Base-by-base conservation (phyloP, 177 flowering plant genomes). In the Telopea speciosissima region DNA sequence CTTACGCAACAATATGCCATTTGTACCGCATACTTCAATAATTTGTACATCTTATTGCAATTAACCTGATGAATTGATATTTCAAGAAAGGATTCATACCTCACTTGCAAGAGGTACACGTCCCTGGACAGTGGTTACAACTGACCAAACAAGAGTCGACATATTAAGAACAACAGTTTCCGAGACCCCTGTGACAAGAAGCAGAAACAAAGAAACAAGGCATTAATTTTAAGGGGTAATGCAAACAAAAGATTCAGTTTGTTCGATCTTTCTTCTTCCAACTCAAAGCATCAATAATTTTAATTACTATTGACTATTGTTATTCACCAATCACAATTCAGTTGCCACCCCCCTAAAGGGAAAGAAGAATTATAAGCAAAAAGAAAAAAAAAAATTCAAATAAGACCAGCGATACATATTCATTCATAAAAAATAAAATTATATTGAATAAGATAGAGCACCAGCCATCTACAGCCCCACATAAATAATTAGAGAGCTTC, bases 81-180 rank as follows among this genome's bases (percentile, higher is more conserved):
- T 36, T 44, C 19, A 28, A 74, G 42, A 25, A 24, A 60, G 10
- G 28, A 17, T 9, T 13, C 67, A 24, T 85, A 95, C 99, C 98
- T 96, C 99, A 83, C 98, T 93, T 25, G 99, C 99, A 82, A 93
- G 76, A 52, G 99, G 95, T 70, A 91, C 95, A 72, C 99, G 97
- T 25, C 98, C 98, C 84, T 90, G 79, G 66, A 90, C 96, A 66
- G 88, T 77, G 54, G 97, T 93, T 67, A 96, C 96, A 66, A 89
- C 89, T 16, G 99, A 96, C 99, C 99, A 96, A 25, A 80, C 87
- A 77, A 96, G 88, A 19, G 97, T 93, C 40, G 98, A 90, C 98
- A 93, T 96, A 83, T 93, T 96, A 28, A 96, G 89, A 70, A 89
- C 97, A 78, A 88, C 86, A 74, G 97, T 93, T 80, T 91, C 96